phyloP scores from a whole-genome alignment of 164 flowering plant species.

The Chimonanthus salicifolius region DNA sequence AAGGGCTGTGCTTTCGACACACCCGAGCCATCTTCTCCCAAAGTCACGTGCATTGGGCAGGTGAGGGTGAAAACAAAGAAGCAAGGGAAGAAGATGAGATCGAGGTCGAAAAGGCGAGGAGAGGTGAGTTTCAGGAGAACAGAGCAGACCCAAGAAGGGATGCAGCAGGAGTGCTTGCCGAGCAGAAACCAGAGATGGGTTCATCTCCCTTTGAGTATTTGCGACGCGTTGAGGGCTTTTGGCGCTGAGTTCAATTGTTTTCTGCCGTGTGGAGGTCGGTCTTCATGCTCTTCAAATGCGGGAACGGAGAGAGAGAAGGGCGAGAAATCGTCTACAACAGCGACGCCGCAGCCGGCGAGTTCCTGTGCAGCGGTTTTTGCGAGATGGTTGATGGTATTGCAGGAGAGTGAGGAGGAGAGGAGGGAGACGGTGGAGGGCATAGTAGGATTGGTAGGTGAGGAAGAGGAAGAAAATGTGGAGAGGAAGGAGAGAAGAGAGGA shows the following conservation, averaged over 20 bases:
- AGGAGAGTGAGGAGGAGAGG: constrained; percentile 43
- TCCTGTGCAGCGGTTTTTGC: constrained; percentile 63
- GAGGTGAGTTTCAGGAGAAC: constrained; percentile 57
- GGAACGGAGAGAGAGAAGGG: constrained; percentile 24
- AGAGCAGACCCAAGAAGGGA: constrained; percentile 23
- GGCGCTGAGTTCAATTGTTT: constrained; percentile 76
- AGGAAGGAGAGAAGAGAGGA: not conserved
- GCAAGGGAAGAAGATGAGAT: constrained; percentile 50
- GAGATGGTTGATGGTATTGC: constrained; percentile 61
- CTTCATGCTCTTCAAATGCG: constrained; percentile 31
- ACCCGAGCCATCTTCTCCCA: constrained; percentile 85
- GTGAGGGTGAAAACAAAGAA: constrained; percentile 88
- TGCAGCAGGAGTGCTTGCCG: constrained; percentile 31
- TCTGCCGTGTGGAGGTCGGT: constrained; percentile 42
- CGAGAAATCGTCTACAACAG: not conserved
- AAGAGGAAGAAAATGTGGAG: constrained; percentile 3
- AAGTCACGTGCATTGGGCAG: constrained; percentile 92
- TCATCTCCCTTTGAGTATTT: constrained; percentile 75
- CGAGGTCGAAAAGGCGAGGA: constrained; percentile 40
- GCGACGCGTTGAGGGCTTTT: constrained; percentile 67
- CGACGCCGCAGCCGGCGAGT: constrained; percentile 6
- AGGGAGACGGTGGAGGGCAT: constrained; percentile 33
- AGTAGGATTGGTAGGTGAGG: constrained; percentile 6
- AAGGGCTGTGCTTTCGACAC: constrained; percentile 51
- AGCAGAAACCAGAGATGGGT: constrained; percentile 78